Conservation (phyloP, 805 yeast species). For the Saccharomycopsis vini region DNA sequence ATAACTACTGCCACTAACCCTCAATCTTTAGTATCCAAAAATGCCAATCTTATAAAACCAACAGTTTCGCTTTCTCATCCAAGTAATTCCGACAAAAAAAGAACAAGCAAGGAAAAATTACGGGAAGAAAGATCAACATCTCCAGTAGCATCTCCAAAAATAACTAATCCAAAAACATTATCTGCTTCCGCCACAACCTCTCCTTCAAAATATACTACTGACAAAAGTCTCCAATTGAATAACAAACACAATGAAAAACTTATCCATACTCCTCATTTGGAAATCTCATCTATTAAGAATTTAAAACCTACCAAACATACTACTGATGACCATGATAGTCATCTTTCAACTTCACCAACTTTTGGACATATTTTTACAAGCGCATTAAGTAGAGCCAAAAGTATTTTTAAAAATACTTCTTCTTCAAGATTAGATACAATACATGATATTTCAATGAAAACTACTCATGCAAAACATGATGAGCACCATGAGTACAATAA, state of each 20-base stretch:
- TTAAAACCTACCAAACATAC: not conserved
- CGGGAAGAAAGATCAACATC: conserved; percentile 5
- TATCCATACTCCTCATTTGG: not conserved
- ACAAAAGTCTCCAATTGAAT: not conserved
- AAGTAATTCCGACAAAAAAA: no score
- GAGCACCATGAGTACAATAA: no score
- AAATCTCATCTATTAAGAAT: not conserved
- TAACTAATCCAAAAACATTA: not conserved
- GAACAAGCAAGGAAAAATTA: no score
- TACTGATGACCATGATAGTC: not conserved
- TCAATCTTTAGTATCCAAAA: no score
- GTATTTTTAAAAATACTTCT: conserved; percentile 14
- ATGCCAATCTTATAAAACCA: no score
- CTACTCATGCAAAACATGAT: no score
- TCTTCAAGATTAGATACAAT: no score
- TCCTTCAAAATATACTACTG: not conserved
- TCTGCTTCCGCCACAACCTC: not conserved
- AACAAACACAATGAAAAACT: not conserved
- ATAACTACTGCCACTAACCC: not conserved
- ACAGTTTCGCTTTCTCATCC: no score
- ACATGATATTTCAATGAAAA: no score
- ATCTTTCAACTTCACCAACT: conserved; percentile 8
- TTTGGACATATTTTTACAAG: conserved; percentile 9
- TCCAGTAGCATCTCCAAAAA: no score
- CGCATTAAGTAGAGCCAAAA: conserved; percentile 12